Evolutionary conservation across 2,329 filamentous ascomycete species (phyloP).

Genomic region (Rosellinia necatrix): DNA sequence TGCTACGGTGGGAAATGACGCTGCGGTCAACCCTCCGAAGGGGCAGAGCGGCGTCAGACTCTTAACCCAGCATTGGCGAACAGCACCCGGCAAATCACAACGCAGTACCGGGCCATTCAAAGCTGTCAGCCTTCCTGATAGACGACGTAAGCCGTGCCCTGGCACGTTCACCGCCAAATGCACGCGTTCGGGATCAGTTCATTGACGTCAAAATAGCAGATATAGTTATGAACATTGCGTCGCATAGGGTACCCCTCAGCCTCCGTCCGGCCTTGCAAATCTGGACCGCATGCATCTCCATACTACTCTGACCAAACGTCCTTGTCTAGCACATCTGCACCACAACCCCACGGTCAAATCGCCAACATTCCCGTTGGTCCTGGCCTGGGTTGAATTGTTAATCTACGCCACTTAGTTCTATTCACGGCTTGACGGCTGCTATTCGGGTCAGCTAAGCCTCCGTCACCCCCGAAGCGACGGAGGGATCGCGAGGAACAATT

Average conservation of each 20-base stretch:
- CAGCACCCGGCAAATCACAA: slow-evolving; percentile 10
- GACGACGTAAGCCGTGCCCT: neutral
- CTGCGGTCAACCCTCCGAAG: slow-evolving; percentile 1
- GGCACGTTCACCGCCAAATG: slow-evolving; percentile 18
- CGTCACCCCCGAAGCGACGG: neutral
- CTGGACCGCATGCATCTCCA: neutral
- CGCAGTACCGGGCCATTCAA: neutral
- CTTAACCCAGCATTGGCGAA: neutral
- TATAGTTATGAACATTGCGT: slow-evolving; percentile 15
- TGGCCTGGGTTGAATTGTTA: neutral
- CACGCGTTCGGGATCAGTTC: neutral
- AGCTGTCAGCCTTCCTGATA: slow-evolving; percentile 16
- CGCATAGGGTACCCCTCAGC: slow-evolving; percentile 18
- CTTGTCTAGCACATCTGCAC: neutral
- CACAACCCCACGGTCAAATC: neutral
- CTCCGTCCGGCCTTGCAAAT: slow-evolving; percentile 1
- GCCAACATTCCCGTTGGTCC: neutral
- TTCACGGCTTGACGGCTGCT: neutral
- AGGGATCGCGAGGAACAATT: neutral
- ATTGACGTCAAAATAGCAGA: neutral
- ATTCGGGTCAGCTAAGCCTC: neutral
- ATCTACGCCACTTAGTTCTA: neutral
- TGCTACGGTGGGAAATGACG: slow-evolving; percentile 6
- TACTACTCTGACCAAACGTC: slow-evolving; percentile 16
- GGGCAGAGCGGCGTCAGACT: slow-evolving; percentile 12